Evolutionary conservation across 2,329 filamentous ascomycete species (phyloP).

Genomic region (Basipetospora chlamydospora): DNA sequence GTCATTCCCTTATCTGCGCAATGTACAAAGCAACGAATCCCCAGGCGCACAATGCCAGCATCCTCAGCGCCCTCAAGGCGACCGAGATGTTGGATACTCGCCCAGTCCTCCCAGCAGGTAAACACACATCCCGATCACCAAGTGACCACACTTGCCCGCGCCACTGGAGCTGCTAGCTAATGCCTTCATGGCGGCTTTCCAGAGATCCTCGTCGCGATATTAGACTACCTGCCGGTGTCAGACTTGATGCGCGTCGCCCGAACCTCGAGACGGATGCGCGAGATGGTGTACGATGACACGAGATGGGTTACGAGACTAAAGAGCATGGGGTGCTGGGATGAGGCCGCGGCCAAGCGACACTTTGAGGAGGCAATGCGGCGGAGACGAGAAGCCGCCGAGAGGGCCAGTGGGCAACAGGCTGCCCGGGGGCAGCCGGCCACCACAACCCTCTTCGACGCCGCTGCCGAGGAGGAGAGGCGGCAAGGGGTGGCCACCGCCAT

Average conservation of each 20-base stretch:
- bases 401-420: conserved; percentile 11
- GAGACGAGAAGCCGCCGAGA: conserved; percentile 39
- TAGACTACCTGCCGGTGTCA: conserved; percentile 75
- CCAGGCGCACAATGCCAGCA: conserved; percentile 28
- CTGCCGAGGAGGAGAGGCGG: conserved; percentile 37
- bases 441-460: conserved; percentile 60
- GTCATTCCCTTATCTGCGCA: conserved; percentile 1
- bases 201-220: conserved; percentile 79
- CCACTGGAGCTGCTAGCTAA: too few relatives aligned
- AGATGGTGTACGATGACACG: conserved; percentile 98
- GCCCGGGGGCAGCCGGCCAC: conserved; percentile 12
- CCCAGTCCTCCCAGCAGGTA: conserved; percentile 70
- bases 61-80: conserved; percentile 65
- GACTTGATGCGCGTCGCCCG: conserved; percentile 79
- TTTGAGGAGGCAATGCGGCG: conserved; percentile 58
- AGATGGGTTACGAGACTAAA: conserved; percentile 81
- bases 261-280: conserved; percentile 71
- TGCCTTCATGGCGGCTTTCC: too few relatives aligned
- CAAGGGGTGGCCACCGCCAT: conserved; percentile 14
- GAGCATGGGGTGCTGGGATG: conserved; percentile 85
- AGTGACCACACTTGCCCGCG: background rate
- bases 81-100: conserved; percentile 69
- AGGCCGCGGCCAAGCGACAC: conserved; percentile 64
- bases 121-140: conserved; percentile 9
- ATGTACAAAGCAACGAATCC: conserved; percentile 31